These are phyloP conservation scores for Candida succiphila DNA, from an alignment of 805 yeast species.

Conservation along the genomic window DNA sequence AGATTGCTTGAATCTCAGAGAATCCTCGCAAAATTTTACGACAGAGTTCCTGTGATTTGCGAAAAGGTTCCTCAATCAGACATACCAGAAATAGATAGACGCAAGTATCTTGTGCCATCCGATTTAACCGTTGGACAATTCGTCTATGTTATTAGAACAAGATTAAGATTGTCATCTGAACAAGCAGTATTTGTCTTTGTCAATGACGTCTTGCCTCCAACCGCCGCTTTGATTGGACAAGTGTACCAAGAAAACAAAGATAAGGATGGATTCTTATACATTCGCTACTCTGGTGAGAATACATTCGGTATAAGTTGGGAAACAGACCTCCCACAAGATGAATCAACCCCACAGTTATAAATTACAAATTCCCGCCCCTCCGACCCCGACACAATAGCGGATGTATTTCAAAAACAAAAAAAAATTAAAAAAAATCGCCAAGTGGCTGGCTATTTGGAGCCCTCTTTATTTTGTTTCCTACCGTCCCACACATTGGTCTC, in stretches of 20 bases:
- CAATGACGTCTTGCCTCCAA: slow-evolving; percentile 94
- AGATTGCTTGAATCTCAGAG: slow-evolving; percentile 93
- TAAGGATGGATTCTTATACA: slow-evolving; percentile 94
- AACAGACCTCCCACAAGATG: too few relatives aligned
- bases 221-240: slow-evolving; percentile 93
- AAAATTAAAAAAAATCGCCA: too few relatives aligned
- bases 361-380: too few relatives aligned
- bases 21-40: slow-evolving; percentile 78
- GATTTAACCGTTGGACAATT: slow-evolving; percentile 97
- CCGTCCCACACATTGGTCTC: too few relatives aligned
- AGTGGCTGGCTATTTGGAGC: too few relatives aligned
- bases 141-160: slow-evolving; percentile 93
- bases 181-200: slow-evolving; percentile 97
- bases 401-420: too few relatives aligned
- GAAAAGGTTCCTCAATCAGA: slow-evolving; percentile 96
- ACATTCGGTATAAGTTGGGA: slow-evolving; percentile 63
- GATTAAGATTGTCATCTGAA: slow-evolving; percentile 92
- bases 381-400: too few relatives aligned
- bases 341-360: too few relatives aligned
- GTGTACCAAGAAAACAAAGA: slow-evolving; percentile 96
- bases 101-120: slow-evolving; percentile 92
- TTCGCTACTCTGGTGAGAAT: slow-evolving; percentile 94
- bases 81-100: slow-evolving; percentile 92
- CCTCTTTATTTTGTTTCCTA: too few relatives aligned
- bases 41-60: slow-evolving; percentile 94